These are phyloP conservation scores for Candida morakotiae DNA, from an alignment of 805 yeast genomes.

Conservation along the genomic window DNA sequence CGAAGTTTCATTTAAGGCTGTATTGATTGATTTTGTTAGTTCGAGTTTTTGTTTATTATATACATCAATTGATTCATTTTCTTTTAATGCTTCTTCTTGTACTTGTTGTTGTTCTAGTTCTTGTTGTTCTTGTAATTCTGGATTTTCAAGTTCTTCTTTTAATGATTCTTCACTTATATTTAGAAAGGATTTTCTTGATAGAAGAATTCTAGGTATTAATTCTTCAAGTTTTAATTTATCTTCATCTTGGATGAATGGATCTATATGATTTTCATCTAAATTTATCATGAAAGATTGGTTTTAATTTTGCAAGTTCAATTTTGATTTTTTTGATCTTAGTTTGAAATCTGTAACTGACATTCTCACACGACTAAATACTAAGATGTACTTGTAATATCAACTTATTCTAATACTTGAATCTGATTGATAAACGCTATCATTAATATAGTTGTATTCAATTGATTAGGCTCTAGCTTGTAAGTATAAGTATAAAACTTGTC, in stretches of 20 bases:
- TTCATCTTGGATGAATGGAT: constrained; percentile 38
- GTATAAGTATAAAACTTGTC: too few relatives aligned
- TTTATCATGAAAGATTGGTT: neutral
- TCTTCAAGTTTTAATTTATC: constrained; percentile 47
- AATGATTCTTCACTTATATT: constrained; percentile 55
- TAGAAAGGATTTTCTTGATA: constrained; percentile 57
- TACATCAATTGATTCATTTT: constrained; percentile 27
- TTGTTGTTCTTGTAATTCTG: constrained; percentile 8
- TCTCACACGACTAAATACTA: too few relatives aligned
- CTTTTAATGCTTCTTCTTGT: constrained; percentile 1
- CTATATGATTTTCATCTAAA: constrained; percentile 27
- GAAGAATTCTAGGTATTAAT: constrained; percentile 54
- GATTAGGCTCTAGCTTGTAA: too few relatives aligned
- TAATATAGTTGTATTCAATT: too few relatives aligned
- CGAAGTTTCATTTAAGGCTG: constrained; percentile 86
- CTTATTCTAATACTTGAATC: too few relatives aligned
- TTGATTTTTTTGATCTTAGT: neutral
- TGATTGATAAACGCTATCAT: too few relatives aligned
- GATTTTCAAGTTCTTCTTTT: constrained; percentile 37
- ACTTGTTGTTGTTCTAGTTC: constrained; percentile 9
- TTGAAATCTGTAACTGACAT: too few relatives aligned
- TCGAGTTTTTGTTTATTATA: constrained; percentile 51
- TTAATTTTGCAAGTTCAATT: neutral
- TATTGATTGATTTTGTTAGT: constrained; percentile 47
- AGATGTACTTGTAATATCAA: too few relatives aligned